phyloP scores from a whole-genome alignment of 352 stramenopile genomes.

The Globisporangium paroecandrum region DNA sequence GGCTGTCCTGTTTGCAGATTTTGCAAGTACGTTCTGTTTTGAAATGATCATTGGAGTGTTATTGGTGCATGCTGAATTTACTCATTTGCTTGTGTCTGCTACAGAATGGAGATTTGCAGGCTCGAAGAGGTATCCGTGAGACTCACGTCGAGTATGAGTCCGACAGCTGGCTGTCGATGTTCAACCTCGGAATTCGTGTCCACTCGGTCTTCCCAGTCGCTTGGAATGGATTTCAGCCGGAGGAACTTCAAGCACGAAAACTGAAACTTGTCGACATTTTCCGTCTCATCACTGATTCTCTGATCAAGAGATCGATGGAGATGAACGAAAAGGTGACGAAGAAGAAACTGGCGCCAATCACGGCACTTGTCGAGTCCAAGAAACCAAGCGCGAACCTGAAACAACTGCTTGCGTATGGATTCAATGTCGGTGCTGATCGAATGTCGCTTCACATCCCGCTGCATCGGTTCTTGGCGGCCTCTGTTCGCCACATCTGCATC shows the following conservation, averaged over 20 bases:
- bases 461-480: constrained; percentile 75
- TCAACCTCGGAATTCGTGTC: constrained; percentile 85
- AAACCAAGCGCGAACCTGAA: constrained; percentile 20
- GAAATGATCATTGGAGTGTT: too few species aligned
- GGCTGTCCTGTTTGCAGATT: constrained; percentile 65
- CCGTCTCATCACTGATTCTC: constrained; percentile 34
- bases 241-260: constrained; percentile 29
- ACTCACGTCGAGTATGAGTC: constrained; percentile 88
- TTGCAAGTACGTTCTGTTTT: constrained; percentile 43
- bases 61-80: neutral
- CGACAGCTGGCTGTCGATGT: constrained; percentile 86
- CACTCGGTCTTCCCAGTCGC: constrained; percentile 81
- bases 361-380: constrained; percentile 24
- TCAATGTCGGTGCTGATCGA: constrained; percentile 54
- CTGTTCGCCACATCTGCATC: constrained; percentile 65
- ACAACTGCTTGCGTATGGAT: constrained; percentile 46
- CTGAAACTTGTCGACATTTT: constrained; percentile 46
- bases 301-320: constrained; percentile 38
- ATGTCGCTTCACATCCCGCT: constrained; percentile 80
- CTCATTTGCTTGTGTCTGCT: constrained; percentile 3
- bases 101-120: constrained; percentile 74
- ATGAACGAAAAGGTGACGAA: constrained; percentile 52
- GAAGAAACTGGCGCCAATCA: constrained; percentile 43
- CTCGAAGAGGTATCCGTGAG: constrained; percentile 61
- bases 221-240: constrained; percentile 63